Evolutionary conservation across 2,329 filamentous ascomycete genomes (phyloP), one percentile per base, ranked within the genome.

Genomic region (Scytalidium sp.): DNA sequence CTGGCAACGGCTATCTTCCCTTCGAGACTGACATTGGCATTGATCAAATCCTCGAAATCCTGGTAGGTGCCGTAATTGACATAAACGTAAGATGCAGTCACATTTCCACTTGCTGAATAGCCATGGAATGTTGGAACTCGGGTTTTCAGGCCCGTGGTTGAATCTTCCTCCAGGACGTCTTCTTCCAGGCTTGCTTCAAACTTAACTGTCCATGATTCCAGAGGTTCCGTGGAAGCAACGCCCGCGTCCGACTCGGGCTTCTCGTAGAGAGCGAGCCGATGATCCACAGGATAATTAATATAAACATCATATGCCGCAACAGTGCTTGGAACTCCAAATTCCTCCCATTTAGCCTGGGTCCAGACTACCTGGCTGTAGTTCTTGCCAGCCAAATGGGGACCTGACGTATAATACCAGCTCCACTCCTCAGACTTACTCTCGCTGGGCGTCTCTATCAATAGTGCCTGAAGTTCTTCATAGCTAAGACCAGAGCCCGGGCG

Each of bases 51-150:
- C 59, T 94, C 87, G 57, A 85, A 97, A 65, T 97, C 93, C 56
- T 79, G 72, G 64, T 85, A 95, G 1, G 88, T 94, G 46, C 92
- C 93, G 62, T 94, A 96, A 69, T 97, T 97, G 65, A 89, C 90
- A 63, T 87, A 97, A 25, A 96, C 88, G 57, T 89, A 94, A 13
- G 83, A 81, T 2, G 83, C 90, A 0, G 93, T 97, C 43, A 95
- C 93, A 66, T 97, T 96, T 22, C 93, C 93, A 52, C 78, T 92
- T 3, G 91, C 91, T 3, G 90, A 96, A 68, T 97, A 97, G 47
- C 93, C 94, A 64, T 97, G 93, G 73, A 97, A 97, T 0, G 87
- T 93, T 1, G 93, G 91, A 20, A 97, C 79, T 23, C 90, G 78
- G 60, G 91, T 80, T 9, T 79, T 70, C 42, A 90, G 73, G 19